A percentile compares a stretch with the other conserved stretches of the same genome.
phyloP scores from a whole-genome alignment of 148 eudicot genomes.

The Vaccinium myrtillus region DNA sequence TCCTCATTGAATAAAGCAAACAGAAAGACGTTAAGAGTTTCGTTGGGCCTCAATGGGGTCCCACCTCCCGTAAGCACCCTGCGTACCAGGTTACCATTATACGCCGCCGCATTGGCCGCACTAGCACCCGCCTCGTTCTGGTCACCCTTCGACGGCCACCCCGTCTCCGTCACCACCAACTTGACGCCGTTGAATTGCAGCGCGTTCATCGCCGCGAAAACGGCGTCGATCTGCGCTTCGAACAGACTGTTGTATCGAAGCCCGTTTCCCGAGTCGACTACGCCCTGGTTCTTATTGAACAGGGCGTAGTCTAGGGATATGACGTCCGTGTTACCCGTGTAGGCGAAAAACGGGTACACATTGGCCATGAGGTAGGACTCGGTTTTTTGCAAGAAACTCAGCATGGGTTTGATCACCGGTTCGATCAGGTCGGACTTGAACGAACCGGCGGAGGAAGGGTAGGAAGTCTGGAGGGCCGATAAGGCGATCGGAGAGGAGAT shows the following conservation, averaged over 20 bases:
- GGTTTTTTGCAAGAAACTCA: conserved; percentile 44
- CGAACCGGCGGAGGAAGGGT: conserved; percentile 77
- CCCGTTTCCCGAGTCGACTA: conserved; percentile 57
- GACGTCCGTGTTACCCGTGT: conserved; percentile 49
- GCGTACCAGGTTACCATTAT: conserved; percentile 70
- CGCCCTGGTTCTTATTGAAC: conserved; percentile 43
- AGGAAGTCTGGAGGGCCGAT: conserved; percentile 46
- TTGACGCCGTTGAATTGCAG: conserved; percentile 41
- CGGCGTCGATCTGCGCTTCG: conserved; percentile 91
- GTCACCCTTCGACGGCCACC: conserved; percentile 73
- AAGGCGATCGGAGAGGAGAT: conserved; percentile 70
- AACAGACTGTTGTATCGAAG: conserved; percentile 51
- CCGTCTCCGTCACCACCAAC: conserved; percentile 79
- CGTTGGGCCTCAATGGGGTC: conserved; percentile 68
- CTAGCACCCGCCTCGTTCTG: conserved; percentile 57
- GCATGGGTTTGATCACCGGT: conserved; percentile 65
- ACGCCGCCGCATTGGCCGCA: conserved; percentile 57
- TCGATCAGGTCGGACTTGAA: conserved; percentile 62
- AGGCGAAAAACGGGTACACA: conserved; percentile 82
- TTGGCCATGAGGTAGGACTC: conserved; percentile 73
- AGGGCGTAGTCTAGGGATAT: conserved; percentile 75
- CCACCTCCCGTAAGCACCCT: conserved; percentile 63
- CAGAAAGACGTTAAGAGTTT: conserved; percentile 49
- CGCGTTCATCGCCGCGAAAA: conserved; percentile 52
- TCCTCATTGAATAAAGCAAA: conserved; percentile 86